Evolutionary conservation across 169 alveolate genomes (phyloP), one percentile per base, ranked within the genome.

Genomic region (Plasmodium inui): DNA sequence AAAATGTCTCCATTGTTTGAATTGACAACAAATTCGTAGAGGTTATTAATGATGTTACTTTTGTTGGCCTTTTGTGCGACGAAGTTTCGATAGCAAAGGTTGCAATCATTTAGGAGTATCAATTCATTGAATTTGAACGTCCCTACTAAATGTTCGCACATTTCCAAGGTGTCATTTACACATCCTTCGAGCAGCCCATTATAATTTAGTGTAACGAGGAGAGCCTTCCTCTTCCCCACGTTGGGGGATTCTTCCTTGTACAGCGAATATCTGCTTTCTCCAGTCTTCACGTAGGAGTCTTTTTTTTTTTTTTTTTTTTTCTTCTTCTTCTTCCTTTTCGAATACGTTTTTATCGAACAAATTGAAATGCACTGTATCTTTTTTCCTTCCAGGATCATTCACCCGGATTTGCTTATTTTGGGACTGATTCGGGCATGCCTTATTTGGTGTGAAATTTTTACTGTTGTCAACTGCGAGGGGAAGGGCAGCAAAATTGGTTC

Each of bases 1-100:
- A 89, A 79, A 55, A 89, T 70, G 50, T 89, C 94, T 41, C 94
- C 94, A 89, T 89, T 55, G 32, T 79, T 67, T 7, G 94, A 89
- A 55, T 89, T 89, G 6, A 79, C 50, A 34, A 89, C 82, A 79
- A 89, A 79, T 57, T 89, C 78, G 71, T 80, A 28, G 41, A 89
- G 72, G 44, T 57, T 17, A 34, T 61, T 89, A 39, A 89, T 37
- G 61, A 89, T 80, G 81, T 89, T 89, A 34, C 46, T 89, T 79
- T 79, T 89, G 70, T 26, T 89, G 26, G 94, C 94, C 44, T 89
- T 80, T 73, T 79, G 90, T 46, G 94, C 22, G 17, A 89, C 82
- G 30, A 57, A 89, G 37, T 89, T 89, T 78, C 50, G 61, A 61
- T 89, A 89, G 39, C 90, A 61, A 30, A 80, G 17, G 70, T 89